These are phyloP conservation scores for Starmerella bombi DNA, from an alignment of 805 yeast genomes.

Conservation along the genomic window DNA sequence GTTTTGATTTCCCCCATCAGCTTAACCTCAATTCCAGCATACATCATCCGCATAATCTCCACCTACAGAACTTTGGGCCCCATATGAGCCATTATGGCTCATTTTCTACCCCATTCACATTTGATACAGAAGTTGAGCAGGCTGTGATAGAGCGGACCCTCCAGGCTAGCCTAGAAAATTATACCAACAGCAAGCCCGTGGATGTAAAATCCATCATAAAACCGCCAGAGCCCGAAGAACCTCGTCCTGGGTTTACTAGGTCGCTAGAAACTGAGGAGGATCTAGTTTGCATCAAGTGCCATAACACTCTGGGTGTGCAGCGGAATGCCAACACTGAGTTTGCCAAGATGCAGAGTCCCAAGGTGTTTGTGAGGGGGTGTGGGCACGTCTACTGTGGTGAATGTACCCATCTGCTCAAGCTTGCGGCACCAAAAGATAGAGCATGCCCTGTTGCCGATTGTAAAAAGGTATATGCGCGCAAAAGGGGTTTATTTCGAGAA, in stretches of 20 bases:
- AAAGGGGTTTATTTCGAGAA: slow-evolving; percentile 9
- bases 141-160: slow-evolving; percentile 4
- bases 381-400: slow-evolving; percentile 19
- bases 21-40: neutral
- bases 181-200: slow-evolving; percentile 1
- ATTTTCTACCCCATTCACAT: neutral
- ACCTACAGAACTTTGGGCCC: neutral
- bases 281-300: slow-evolving; percentile 13
- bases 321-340: neutral
- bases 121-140: slow-evolving; percentile 1
- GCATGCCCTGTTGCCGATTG: slow-evolving; percentile 12
- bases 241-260: slow-evolving; percentile 11
- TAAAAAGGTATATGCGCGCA: slow-evolving; percentile 1
- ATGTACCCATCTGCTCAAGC: slow-evolving; percentile 10
- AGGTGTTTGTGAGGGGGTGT: slow-evolving; percentile 16
- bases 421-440: neutral
- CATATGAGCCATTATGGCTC: neutral
- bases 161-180: slow-evolving; percentile 6
- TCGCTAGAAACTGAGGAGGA: neutral
- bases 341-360: neutral
- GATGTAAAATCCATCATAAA: neutral
- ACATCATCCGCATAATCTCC: neutral
- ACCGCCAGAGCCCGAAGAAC: slow-evolving; percentile 7
- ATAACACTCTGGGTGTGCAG: slow-evolving; percentile 9
- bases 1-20: neutral